These are phyloP conservation scores for Rosellinia necatrix DNA, from an alignment of 2,329 filamentous ascomycete species.

Conservation along the genomic window DNA sequence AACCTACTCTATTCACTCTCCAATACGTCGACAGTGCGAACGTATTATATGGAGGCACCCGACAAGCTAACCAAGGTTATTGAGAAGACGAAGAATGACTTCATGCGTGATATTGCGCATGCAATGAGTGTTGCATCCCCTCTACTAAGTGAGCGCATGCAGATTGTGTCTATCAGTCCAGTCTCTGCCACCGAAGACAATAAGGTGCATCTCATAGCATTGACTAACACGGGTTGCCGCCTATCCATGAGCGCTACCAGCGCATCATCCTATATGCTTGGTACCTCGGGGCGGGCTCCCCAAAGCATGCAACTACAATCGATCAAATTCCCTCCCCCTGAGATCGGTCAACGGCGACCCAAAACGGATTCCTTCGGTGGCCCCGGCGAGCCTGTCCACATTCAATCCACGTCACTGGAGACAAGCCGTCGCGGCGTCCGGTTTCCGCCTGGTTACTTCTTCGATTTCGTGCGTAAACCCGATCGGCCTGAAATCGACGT, in stretches of 20 bases:
- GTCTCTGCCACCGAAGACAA: conserved; percentile 80
- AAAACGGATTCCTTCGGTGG: conserved; percentile 36
- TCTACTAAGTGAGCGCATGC: conserved; percentile 70
- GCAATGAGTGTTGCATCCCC: conserved; percentile 73
- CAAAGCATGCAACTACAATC: conserved; percentile 98
- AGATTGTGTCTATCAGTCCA: conserved; percentile 82
- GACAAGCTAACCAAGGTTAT: conserved; percentile 67
- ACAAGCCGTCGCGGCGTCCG: conserved; percentile 58
- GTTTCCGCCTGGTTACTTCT: conserved; percentile 88
- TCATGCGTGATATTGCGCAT: conserved; percentile 77
- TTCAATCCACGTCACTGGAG: conserved; percentile 54
- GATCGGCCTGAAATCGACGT: conserved; percentile 62
- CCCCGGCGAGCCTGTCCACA: conserved; percentile 48
- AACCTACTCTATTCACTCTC: conserved; percentile 92
- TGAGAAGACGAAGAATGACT: conserved; percentile 66
- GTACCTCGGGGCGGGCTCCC: conserved; percentile 67
- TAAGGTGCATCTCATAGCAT: conserved; percentile 85
- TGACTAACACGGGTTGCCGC: conserved; percentile 87
- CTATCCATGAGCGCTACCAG: conserved; percentile 91
- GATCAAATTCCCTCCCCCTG: conserved; percentile 84
- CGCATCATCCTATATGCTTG: conserved; percentile 69
- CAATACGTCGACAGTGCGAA: conserved; percentile 83
- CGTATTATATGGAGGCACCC: conserved; percentile 79
- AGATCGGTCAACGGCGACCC: conserved; percentile 38
- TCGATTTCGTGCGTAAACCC: conserved; percentile 77